These are phyloP conservation scores for Naganishia onofrii DNA, from an alignment of 768 basidiomycete species.

Conservation along the genomic window DNA sequence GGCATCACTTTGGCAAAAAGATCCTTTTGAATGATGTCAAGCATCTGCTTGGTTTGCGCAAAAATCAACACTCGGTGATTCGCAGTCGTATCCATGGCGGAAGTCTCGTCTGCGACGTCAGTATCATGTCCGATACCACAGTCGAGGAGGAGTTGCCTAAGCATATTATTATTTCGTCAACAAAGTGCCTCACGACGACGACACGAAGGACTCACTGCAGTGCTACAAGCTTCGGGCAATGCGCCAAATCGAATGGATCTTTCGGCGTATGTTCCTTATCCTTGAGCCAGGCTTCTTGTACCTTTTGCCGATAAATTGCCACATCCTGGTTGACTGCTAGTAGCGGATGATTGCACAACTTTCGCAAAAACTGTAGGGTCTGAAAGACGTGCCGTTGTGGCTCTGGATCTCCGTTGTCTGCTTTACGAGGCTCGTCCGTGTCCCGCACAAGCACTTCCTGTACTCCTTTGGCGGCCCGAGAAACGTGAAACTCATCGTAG, in stretches of 20 bases:
- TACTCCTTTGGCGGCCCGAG: slow-evolving; percentile 65
- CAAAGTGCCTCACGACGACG: not conserved
- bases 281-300: slow-evolving; percentile 50
- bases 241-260: slow-evolving; percentile 64
- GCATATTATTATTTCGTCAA: slow-evolving; percentile 23
- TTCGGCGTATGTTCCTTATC: slow-evolving; percentile 45
- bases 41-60: slow-evolving; percentile 99
- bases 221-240: slow-evolving; percentile 91
- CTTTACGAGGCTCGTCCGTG: not conserved
- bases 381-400: slow-evolving; percentile 88
- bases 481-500: slow-evolving; percentile 88
- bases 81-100: slow-evolving; percentile 69
- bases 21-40: slow-evolving; percentile 92
- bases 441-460: slow-evolving; percentile 61
- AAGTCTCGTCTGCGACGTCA: slow-evolving; percentile 59
- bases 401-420: slow-evolving; percentile 47
- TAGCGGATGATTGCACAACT: slow-evolving; percentile 95
- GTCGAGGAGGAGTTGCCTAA: slow-evolving; percentile 88
- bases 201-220: slow-evolving; percentile 63
- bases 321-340: slow-evolving; percentile 76
- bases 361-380: slow-evolving; percentile 90
- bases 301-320: slow-evolving; percentile 61
- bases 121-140: slow-evolving; percentile 75
- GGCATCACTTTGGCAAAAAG: slow-evolving; percentile 91
- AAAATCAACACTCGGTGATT: slow-evolving; percentile 99